phyloP scores from a whole-genome alignment of 192 early-diverging fungal genomes.

The Dispira simplex region DNA sequence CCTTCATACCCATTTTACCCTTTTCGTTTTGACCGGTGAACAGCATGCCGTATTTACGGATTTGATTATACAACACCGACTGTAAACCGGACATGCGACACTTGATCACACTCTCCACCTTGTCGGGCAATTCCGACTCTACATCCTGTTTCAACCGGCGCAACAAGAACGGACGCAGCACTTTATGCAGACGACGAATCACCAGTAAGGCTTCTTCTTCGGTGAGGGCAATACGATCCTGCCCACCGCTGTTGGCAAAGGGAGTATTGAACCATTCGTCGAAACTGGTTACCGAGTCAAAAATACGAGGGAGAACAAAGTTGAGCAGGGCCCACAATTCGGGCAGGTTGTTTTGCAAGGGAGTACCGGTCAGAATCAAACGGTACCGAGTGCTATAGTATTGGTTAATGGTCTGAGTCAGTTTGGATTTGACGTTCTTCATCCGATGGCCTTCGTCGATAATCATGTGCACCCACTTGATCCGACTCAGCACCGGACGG shows the following conservation, averaged over 20 bases:
- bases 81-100: conserved; percentile 86
- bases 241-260: conserved; percentile 60
- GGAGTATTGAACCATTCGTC: conserved; percentile 99
- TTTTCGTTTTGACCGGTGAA: conserved; percentile 37
- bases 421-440: conserved; percentile 87
- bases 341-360: conserved; percentile 96
- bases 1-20: conserved; percentile 40
- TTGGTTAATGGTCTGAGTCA: conserved; percentile 72
- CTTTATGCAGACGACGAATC: conserved; percentile 93
- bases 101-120: conserved; percentile 87
- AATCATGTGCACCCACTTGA: conserved; percentile 97
- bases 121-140: conserved; percentile 93
- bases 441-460: conserved; percentile 99
- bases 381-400: conserved; percentile 83
- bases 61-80: conserved; percentile 65
- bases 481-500: conserved; percentile 64
- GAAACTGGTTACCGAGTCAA: conserved; percentile 92
- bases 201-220: conserved; percentile 97
- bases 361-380: conserved; percentile 94
- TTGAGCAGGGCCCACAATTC: conserved; percentile 95
- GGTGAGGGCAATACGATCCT: conserved; percentile 84
- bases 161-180: conserved; percentile 91
- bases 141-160: conserved; percentile 97
- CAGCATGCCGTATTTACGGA: conserved; percentile 61
- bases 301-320: conserved; percentile 91